Evolutionary conservation across 2,329 filamentous ascomycete genomes (phyloP).

Genomic region (Alternaria tenuissima): DNA sequence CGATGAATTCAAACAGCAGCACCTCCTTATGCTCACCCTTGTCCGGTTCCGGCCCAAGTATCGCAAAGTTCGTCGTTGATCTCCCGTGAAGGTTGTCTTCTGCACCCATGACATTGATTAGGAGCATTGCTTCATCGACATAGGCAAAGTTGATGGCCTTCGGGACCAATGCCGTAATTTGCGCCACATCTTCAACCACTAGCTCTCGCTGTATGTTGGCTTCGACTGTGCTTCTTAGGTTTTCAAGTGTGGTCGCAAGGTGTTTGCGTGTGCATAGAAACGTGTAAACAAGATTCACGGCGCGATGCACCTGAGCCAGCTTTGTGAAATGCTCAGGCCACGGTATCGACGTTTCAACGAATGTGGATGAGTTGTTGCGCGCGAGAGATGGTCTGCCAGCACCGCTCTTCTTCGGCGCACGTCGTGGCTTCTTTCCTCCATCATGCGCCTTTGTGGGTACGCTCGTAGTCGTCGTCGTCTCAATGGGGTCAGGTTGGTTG

Average conservation of each 20-base stretch:
- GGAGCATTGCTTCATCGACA: conserved; percentile 82
- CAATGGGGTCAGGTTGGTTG: conserved; percentile 8
- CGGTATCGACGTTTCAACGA: conserved; percentile 62
- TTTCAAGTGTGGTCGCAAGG: conserved; percentile 89
- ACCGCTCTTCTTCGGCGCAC: conserved; percentile 52
- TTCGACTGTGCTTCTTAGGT: conserved; percentile 84
- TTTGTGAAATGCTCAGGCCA: conserved; percentile 81
- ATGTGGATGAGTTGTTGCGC: conserved; percentile 57
- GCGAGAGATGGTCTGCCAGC: conserved; percentile 50
- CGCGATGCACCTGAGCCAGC: conserved; percentile 79
- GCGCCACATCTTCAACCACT: conserved; percentile 79
- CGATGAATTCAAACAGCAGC: conserved; percentile 89
- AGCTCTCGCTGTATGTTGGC: conserved; percentile 77
- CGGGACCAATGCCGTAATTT: conserved; percentile 80
- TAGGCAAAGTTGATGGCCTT: conserved; percentile 83
- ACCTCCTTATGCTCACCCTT: conserved; percentile 68
- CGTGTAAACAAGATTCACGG: conserved; percentile 91
- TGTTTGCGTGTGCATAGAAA: conserved; percentile 95
- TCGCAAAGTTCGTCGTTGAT: conserved; percentile 57
- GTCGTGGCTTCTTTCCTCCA: conserved; percentile 62
- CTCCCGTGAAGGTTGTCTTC: conserved; percentile 71
- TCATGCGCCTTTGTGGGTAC: conserved; percentile 66
- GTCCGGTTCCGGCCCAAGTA: conserved; percentile 47
- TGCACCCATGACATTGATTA: conserved; percentile 77
- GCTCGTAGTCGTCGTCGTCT: conserved; percentile 50